Percentiles rank a stretch among this genome's conserved stretches.
These are phyloP conservation scores for Citrus glauca DNA, from an alignment of 345 rosid species.

Conservation along the genomic window DNA sequence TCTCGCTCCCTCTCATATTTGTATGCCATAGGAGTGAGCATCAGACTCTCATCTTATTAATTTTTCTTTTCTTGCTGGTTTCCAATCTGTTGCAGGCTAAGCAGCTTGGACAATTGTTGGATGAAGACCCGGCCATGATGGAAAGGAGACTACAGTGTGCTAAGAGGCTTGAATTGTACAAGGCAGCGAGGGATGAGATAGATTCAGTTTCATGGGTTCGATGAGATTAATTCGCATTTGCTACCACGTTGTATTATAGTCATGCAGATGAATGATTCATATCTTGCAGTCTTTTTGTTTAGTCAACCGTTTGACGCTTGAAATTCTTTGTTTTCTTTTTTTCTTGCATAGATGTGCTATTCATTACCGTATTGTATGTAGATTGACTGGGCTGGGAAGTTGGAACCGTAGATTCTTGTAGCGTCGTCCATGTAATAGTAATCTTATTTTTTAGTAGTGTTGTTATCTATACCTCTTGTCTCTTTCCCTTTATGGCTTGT, in stretches of 20 bases:
- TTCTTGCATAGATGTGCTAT: not conserved
- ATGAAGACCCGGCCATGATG: constrained; percentile 78
- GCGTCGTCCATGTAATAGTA: too few species aligned
- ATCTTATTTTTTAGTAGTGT: too few species aligned
- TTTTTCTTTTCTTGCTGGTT: not conserved
- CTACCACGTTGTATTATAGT: constrained; percentile 4
- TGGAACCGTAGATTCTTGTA: not conserved
- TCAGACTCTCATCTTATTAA: too few species aligned
- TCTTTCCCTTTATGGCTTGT: too few species aligned
- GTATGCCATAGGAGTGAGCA: not conserved
- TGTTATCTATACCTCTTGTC: too few species aligned
- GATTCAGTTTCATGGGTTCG: constrained; percentile 57
- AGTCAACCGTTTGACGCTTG: not conserved
- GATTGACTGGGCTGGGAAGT: too few species aligned
- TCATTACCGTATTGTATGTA: not conserved
- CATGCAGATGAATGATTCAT: not conserved
- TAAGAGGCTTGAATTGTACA: constrained; percentile 67
- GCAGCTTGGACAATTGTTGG: constrained; percentile 53
- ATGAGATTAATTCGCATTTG: constrained; percentile 31
- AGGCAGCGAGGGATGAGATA: constrained; percentile 68
- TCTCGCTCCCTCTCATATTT: not conserved
- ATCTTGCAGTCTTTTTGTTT: not conserved
- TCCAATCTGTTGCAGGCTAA: constrained; percentile 33
- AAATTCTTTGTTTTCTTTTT: not conserved
- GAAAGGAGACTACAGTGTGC: constrained; percentile 61